Conservation (phyloP, 2,329 filamentous ascomycete species). For the Fusarium cicatricum region DNA sequence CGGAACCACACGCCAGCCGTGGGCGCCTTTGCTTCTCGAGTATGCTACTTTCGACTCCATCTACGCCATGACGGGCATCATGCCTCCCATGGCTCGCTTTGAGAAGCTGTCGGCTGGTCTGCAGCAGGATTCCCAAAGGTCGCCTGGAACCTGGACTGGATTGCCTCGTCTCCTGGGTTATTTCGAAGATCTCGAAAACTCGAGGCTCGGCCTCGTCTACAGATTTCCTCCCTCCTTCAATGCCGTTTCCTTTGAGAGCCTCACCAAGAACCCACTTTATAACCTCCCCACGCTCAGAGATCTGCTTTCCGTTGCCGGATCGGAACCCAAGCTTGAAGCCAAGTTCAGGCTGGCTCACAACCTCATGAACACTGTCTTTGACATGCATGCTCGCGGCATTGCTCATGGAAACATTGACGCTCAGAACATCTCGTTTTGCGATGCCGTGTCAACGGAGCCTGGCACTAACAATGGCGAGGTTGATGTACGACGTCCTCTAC, state of each 20-base stretch:
- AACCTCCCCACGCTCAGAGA: conserved; percentile 63
- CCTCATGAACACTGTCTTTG: conserved; percentile 75
- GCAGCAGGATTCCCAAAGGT: conserved; percentile 61
- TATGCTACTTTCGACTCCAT: conserved; percentile 72
- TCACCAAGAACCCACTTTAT: conserved; percentile 59
- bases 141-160: conserved; percentile 66
- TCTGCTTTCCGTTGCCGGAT: conserved; percentile 59
- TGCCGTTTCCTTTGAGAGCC: conserved; percentile 61
- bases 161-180: conserved; percentile 71
- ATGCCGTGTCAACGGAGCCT: conserved; percentile 52
- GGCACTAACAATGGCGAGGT: conserved; percentile 56
- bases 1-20: conserved; percentile 54
- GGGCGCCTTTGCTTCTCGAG: conserved; percentile 71
- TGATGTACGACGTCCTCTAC: conserved; percentile 72
- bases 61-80: conserved; percentile 68
- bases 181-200: conserved; percentile 76
- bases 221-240: conserved; percentile 74
- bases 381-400: conserved; percentile 74
- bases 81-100: conserved; percentile 70
- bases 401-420: conserved; percentile 75
- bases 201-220: conserved; percentile 78
- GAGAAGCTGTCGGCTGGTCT: conserved; percentile 69
- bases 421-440: conserved; percentile 73
- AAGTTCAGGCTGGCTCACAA: conserved; percentile 80
- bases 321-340: conserved; percentile 74